Evolutionary conservation across 1,139 yeast species (phyloP), one percentile per base, ranked within the genome.

Genomic region (Blastobotrys proliferans): DNA sequence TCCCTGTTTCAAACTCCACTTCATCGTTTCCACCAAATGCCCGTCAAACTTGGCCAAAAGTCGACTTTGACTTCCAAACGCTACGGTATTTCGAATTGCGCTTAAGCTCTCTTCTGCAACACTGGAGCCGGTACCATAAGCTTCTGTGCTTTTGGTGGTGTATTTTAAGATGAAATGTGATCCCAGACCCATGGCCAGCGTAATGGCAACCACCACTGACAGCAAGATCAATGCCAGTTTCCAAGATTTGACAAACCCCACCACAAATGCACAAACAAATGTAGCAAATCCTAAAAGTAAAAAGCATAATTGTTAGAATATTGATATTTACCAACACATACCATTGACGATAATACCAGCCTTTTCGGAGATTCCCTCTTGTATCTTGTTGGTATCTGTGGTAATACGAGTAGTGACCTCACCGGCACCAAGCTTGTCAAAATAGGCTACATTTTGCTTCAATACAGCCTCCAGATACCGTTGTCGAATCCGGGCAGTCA

Each of bases 331-430:
- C 4, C 66, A 22, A 10, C 21, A 22, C 41, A 31, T 42, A 20
- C 70, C 70, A 22, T 61, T 56, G 14, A 64, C 50, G 38, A 69
- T 63, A 37, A 67, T 54, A 13, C 72, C 73, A 14, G 68, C 61
- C 53, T 69, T 69, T 52, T 70, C 74, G 24, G 70, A 64, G 40
- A 69, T 69, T 31, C 73, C 74, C 35, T 67, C 71, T 50, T 70
- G 74, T 41, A 69, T 66, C 27, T 63, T 53, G 27, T 62, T 57
- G n/a, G 73, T 66, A 38, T 69, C 74, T 30, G 67, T 61, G 24
- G 72, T 68, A 51, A 69, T 69, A 13, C 73, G 63, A 19, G 73
- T 66, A 11, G 72, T 64, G 30, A 69, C 65, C 46, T 67, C 70
- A 19, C 74, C 74, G 13, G 73, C 66, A 21, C 74, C 74, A 13